Evolutionary conservation across 768 basidiomycete species (phyloP).

Genomic region (Auricularia heimuer): DNA sequence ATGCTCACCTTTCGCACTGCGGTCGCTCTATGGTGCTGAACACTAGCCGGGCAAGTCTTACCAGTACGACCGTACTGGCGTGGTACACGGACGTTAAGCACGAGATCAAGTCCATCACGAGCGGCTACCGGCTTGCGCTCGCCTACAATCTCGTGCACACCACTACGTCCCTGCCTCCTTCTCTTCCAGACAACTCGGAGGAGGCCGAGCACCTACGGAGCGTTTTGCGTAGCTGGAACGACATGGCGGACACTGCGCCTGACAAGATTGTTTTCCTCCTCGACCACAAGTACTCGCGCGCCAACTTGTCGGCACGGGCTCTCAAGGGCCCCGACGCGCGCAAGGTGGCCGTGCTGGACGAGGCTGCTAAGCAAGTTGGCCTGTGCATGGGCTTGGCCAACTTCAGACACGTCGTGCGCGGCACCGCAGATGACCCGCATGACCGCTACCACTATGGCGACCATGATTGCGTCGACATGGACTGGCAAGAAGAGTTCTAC

Average conservation of each 20-base stretch:
- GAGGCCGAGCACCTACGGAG: not conserved
- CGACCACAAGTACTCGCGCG: constrained; percentile 4
- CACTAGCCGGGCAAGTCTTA: constrained; percentile 14
- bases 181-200: not conserved
- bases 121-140: constrained; percentile 9
- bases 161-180: not conserved
- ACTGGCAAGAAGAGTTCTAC: too few species aligned
- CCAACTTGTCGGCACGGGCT: not conserved
- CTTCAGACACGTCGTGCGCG: too few species aligned
- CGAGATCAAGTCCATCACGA: constrained; percentile 6
- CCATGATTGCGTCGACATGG: too few species aligned
- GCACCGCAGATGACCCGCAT: too few species aligned
- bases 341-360: not conserved
- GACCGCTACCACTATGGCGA: too few species aligned
- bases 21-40: constrained; percentile 19
- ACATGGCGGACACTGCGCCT: not conserved
- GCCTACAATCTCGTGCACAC: constrained; percentile 9
- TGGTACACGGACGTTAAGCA: constrained; percentile 12
- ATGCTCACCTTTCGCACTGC: constrained; percentile 3
- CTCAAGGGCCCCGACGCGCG: constrained; percentile 9
- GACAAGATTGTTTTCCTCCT: constrained; percentile 8
- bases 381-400: not conserved
- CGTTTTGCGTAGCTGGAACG: constrained; percentile 5
- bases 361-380: not conserved
- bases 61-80: constrained; percentile 5